phyloP scores from a whole-genome alignment of 768 basidiomycete genomes.

The Pisolithus sp. region DNA sequence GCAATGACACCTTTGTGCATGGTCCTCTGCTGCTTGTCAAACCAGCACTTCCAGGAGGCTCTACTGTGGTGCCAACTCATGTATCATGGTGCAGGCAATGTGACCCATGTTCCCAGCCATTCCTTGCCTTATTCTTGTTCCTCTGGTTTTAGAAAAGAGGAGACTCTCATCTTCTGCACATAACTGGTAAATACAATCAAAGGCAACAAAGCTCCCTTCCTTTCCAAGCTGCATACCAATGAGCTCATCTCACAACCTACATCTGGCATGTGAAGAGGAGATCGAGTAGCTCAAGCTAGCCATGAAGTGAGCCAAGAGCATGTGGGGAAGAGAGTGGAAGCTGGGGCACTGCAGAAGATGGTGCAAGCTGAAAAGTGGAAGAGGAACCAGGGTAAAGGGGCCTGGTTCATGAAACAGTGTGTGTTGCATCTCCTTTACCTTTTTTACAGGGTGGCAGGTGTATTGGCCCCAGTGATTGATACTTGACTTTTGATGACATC shows the following conservation, averaged over 20 bases:
- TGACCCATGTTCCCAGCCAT: background rate
- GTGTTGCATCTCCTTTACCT: conserved; percentile 21
- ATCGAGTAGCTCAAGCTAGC: conserved; percentile 64
- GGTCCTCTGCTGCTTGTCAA: too few species aligned
- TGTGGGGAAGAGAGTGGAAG: conserved; percentile 61
- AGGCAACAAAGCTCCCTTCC: conserved; percentile 65
- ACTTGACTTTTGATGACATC: too few species aligned
- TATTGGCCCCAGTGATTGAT: too few species aligned
- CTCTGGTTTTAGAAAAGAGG: conserved; percentile 52
- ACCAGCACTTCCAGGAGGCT: too few species aligned
- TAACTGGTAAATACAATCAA: conserved; percentile 61
- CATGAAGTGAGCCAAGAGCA: conserved; percentile 73
- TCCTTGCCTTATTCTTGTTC: background rate
- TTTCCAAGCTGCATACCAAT: conserved; percentile 53
- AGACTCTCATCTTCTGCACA: conserved; percentile 80
- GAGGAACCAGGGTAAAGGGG: conserved; percentile 67
- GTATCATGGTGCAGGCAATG: conserved; percentile 46
- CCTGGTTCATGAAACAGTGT: conserved; percentile 85
- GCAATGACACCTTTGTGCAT: too few species aligned
- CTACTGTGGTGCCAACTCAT: too few species aligned
- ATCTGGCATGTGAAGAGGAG: conserved; percentile 61
- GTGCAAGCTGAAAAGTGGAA: conserved; percentile 51
- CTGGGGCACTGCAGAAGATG: conserved; percentile 48
- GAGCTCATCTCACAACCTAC: conserved; percentile 64
- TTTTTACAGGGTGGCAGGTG: background rate